phyloP scores from a whole-genome alignment of 371 early-diverging fungal genomes.

The Actinomortierella ambigua region DNA sequence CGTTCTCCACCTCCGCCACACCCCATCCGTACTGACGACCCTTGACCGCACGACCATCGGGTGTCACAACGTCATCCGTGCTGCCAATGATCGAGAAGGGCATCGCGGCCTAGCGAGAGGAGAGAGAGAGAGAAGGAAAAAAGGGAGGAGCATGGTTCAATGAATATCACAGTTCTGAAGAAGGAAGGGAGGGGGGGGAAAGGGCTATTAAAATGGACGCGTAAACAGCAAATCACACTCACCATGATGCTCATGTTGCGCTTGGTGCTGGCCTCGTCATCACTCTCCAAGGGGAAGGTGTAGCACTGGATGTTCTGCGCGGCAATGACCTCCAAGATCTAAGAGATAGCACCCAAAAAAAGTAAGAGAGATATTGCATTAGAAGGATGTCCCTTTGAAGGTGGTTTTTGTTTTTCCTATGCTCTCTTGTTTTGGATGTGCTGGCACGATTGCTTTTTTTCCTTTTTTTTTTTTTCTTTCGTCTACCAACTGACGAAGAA shows the following conservation, averaged over 20 bases:
- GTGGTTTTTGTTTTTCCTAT: constrained; percentile 2
- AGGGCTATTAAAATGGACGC: neutral
- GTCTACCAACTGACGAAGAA: constrained; percentile 17
- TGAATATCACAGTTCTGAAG: neutral
- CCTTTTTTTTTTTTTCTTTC: neutral
- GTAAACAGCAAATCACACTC: constrained; percentile 7
- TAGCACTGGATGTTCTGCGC: constrained; percentile 83
- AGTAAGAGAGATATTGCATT: too few relatives aligned
- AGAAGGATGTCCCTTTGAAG: too few relatives aligned
- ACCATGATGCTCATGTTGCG: constrained; percentile 86
- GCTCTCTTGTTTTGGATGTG: too few relatives aligned
- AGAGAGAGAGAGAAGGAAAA: constrained; percentile 23
- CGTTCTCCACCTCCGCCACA: constrained; percentile 90
- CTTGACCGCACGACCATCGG: constrained; percentile 79
- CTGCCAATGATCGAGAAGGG: constrained; percentile 97
- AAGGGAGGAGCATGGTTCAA: too few relatives aligned
- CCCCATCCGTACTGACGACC: constrained; percentile 97
- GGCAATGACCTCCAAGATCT: constrained; percentile 81
- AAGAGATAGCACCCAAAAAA: constrained; percentile 5
- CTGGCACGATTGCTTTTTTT: neutral
- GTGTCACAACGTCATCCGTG: constrained; percentile 80
- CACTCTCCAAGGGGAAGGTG: constrained; percentile 86
- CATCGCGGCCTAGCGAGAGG: constrained; percentile 67
- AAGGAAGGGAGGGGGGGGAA: neutral
- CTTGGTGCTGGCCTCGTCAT: constrained; percentile 81